Evolutionary conservation across 78 protist species (phyloP).

Genomic region (Monosiga brevicollis): DNA sequence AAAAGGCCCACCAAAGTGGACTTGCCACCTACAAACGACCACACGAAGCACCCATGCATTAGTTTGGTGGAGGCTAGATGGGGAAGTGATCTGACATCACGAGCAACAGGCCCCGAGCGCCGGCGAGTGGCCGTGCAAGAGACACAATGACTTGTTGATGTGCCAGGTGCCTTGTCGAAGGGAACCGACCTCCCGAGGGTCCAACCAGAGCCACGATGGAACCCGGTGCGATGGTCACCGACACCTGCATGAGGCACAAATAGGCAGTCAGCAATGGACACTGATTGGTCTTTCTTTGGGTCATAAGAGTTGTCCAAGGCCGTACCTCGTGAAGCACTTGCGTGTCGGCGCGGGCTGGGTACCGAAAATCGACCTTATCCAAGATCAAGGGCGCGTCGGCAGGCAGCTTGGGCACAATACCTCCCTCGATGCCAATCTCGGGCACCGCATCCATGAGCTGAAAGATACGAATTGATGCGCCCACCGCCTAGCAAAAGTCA

Average conservation of each 20-base stretch:
- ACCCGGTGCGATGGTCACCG: constrained; percentile 41
- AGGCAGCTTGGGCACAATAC: too few relatives aligned
- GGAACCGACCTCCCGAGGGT: too few relatives aligned
- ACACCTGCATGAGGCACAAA: not conserved
- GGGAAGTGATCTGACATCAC: too few relatives aligned
- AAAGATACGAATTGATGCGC: constrained; percentile 63
- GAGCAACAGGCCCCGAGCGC: too few relatives aligned
- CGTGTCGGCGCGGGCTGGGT: constrained; percentile 40
- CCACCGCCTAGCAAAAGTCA: too few relatives aligned
- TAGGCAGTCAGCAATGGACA: constrained; percentile 38
- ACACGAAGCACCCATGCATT: too few relatives aligned
- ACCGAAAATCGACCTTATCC: constrained; percentile 1
- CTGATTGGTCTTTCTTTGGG: too few relatives aligned
- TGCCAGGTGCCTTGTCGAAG: too few relatives aligned
- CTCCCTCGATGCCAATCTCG: not conserved
- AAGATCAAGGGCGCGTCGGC: not conserved
- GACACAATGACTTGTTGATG: too few relatives aligned
- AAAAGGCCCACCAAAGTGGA: constrained; percentile 49
- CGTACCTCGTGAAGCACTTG: constrained; percentile 15
- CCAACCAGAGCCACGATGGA: constrained; percentile 72
- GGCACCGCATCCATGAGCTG: constrained; percentile 3
- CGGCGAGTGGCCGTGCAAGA: too few relatives aligned
- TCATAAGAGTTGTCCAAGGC: too few relatives aligned
- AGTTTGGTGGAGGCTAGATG: too few relatives aligned
- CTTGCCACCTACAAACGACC: constrained; percentile 79